These are phyloP conservation scores for Phytophthora aleatoria DNA, from an alignment of 352 stramenopile species.

Conservation along the genomic window DNA sequence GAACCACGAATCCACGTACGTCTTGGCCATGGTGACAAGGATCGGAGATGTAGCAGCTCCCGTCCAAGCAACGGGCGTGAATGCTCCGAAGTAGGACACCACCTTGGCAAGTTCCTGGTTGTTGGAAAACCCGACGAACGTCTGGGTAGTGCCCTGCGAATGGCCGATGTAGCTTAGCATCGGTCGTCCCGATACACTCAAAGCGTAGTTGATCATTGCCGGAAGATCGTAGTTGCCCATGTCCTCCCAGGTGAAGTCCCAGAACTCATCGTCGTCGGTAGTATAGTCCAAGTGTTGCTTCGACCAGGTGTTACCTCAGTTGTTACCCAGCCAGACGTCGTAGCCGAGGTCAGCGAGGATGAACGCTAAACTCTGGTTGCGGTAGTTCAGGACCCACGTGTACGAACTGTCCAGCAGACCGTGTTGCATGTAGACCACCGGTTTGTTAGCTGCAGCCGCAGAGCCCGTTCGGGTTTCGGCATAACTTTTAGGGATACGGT, in stretches of 20 bases:
- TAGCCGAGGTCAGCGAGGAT: constrained; percentile 57
- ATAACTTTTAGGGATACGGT: constrained; percentile 53
- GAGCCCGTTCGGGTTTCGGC: constrained; percentile 34
- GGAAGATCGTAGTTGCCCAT: constrained; percentile 54
- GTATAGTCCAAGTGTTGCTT: constrained; percentile 44
- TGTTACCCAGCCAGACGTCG: constrained; percentile 69
- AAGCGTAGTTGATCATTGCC: constrained; percentile 47
- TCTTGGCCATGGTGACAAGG: constrained; percentile 40
- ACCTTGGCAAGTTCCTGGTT: constrained; percentile 55
- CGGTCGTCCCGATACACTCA: constrained; percentile 30
- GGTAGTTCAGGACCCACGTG: constrained; percentile 58
- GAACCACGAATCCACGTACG: constrained; percentile 43
- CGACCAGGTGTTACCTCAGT: constrained; percentile 57
- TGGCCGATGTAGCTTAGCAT: constrained; percentile 60
- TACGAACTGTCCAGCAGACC: constrained; percentile 60
- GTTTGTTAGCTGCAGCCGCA: constrained; percentile 37
- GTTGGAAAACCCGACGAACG: constrained; percentile 49
- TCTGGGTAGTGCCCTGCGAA: constrained; percentile 56
- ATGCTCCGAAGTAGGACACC: constrained; percentile 53
- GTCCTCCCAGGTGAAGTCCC: constrained; percentile 60
- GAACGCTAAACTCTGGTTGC: constrained; percentile 55
- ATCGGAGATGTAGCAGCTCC: not conserved
- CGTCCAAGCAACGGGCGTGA: constrained; percentile 45
- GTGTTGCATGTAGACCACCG: constrained; percentile 53
- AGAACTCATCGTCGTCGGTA: constrained; percentile 40